Percentiles rank a stretch among this genome's conserved stretches.
Evolutionary conservation across 169 alveolate genomes (phyloP).

Genomic region (Eimeria falciformis): DNA sequence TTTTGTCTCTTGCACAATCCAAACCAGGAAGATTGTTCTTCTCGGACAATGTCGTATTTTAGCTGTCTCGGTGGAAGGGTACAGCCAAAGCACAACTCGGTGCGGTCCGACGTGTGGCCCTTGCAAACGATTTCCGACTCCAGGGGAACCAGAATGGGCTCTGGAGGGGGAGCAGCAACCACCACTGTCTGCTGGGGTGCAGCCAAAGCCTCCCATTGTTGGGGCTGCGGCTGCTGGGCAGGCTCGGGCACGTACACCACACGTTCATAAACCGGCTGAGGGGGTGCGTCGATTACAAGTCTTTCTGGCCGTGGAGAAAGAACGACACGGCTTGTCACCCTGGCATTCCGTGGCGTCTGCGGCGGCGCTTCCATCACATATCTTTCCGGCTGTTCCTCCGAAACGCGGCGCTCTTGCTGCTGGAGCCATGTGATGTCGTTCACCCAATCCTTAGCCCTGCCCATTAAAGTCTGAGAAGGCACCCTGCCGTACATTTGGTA

Average conservation of each 20-base stretch:
- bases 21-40: not conserved
- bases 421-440: not conserved
- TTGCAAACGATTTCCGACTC: constrained; percentile 47
- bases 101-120: constrained; percentile 58
- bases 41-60: constrained; percentile 50
- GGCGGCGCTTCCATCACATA: not conserved
- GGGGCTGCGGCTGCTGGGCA: not conserved
- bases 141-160: constrained; percentile 13
- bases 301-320: not conserved
- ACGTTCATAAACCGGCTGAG: not conserved
- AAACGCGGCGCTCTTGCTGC: not conserved
- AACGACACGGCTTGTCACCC: not conserved
- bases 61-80: constrained; percentile 62
- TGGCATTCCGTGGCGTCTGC: not conserved
- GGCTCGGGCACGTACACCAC: constrained; percentile 13
- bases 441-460: not conserved
- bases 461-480: constrained; percentile 5
- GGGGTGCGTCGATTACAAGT: constrained; percentile 10
- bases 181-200: not conserved
- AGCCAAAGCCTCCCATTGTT: not conserved
- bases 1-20: constrained; percentile 32
- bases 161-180: not conserved
- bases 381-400: not conserved
- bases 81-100: constrained; percentile 41
- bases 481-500: not conserved